A percentile compares a stretch with the other conserved stretches of the same genome.
Evolutionary conservation across 2,329 filamentous ascomycete species (phyloP).

Genomic region (Tricladium varicosporioides): DNA sequence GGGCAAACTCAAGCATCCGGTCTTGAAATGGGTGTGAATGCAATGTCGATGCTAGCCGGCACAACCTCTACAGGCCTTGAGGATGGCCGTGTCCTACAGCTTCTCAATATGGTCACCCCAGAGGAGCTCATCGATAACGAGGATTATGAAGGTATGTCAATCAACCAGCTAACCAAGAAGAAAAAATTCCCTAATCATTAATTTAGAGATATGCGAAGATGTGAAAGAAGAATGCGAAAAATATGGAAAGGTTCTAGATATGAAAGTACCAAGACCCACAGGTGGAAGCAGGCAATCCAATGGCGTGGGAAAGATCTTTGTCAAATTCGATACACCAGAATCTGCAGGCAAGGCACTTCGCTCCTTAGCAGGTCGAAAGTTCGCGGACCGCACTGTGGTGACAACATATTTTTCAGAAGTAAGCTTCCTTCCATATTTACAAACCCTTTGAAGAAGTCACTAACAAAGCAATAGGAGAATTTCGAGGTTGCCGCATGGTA

Average conservation of each 20-base stretch:
- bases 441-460: constrained; percentile 12
- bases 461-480: constrained; percentile 66
- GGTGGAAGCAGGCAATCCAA: constrained; percentile 80
- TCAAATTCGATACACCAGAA: constrained; percentile 82
- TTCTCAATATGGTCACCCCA: constrained; percentile 97
- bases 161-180: neutral
- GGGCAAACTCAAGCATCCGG: constrained; percentile 90
- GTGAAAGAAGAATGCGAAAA: constrained; percentile 91
- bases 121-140: constrained; percentile 93
- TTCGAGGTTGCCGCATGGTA: constrained; percentile 61
- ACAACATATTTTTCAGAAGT: constrained; percentile 96
- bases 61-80: constrained; percentile 79
- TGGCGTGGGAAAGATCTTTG: constrained; percentile 95
- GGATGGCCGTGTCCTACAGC: constrained; percentile 78
- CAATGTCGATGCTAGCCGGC: constrained; percentile 95
- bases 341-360: constrained; percentile 81
- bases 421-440: constrained; percentile 29
- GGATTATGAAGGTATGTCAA: constrained; percentile 80
- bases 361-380: constrained; percentile 91
- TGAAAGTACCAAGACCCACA: constrained; percentile 88
- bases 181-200: constrained; percentile 36
- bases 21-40: constrained; percentile 93
- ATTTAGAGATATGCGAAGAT: constrained; percentile 89
- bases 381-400: constrained; percentile 93
- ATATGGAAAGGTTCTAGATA: constrained; percentile 78